Conservation (phyloP, 192 early-diverging fungal species). For the Radiomyces spectabilis region DNA sequence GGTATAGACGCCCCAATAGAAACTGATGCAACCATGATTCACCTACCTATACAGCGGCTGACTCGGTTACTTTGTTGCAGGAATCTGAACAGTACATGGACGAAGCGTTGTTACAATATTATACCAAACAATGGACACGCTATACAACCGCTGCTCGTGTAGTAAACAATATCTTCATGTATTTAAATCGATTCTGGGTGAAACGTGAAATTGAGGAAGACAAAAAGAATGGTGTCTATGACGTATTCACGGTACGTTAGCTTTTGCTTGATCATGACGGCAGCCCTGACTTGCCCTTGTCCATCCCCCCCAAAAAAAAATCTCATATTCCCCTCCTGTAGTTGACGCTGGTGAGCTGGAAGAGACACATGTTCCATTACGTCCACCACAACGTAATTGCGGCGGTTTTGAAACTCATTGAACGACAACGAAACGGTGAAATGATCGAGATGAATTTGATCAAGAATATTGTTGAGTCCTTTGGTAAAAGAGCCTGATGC, state of each 20-base stretch:
- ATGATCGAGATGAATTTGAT: conserved; percentile 79
- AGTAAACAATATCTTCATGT: conserved; percentile 88
- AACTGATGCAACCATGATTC: no score
- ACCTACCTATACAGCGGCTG: conserved; percentile 16
- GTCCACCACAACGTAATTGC: conserved; percentile 64
- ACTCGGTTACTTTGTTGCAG: conserved; percentile 9
- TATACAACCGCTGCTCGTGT: conserved; percentile 80
- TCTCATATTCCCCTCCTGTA: conserved; percentile 16
- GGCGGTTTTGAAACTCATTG: conserved; percentile 74
- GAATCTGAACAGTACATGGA: conserved; percentile 61
- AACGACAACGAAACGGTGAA: conserved; percentile 82
- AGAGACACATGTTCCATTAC: conserved; percentile 65
- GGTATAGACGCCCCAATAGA: no score
- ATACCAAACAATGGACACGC: conserved; percentile 83
- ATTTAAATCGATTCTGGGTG: conserved; percentile 97
- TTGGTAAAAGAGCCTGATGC: conserved; percentile 48
- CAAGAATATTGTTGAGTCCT: conserved; percentile 86
- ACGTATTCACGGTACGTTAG: conserved; percentile 85
- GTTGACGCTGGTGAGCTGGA: conserved; percentile 83
- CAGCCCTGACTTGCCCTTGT: no score
- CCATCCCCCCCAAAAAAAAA: no score
- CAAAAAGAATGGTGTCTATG: conserved; percentile 73
- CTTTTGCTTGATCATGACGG: no score
- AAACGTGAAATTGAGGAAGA: conserved; percentile 94
- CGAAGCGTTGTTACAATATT: conserved; percentile 78